phyloP scores from a whole-genome alignment of 805 yeast species.

The Kazachstania bromeliacearum region DNA sequence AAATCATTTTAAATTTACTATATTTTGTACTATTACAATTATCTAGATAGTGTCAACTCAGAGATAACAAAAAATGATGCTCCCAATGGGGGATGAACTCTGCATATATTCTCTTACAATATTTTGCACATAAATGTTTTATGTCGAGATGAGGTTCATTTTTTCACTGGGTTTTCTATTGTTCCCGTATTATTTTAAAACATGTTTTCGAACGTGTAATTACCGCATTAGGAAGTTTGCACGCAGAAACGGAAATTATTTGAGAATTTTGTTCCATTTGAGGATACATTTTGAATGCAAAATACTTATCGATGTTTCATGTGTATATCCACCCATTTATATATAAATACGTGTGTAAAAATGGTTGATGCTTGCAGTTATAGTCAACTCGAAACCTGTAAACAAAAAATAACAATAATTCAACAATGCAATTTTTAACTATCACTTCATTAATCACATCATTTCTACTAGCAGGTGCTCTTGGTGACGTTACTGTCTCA shows the following conservation, averaged over 20 bases:
- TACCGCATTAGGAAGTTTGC: conserved; percentile 3
- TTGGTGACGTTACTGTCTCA: conserved; percentile 1
- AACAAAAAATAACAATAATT: not conserved
- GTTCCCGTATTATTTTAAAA: not conserved
- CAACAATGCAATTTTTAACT: conserved; percentile 3
- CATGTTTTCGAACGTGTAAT: no score
- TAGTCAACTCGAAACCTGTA: not conserved
- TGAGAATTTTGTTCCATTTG: no score
- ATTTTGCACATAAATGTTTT: no score
- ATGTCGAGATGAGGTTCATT: not conserved
- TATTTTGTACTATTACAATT: not conserved
- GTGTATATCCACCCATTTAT: no score
- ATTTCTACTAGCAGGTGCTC: conserved; percentile 2
- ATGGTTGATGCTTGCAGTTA: not conserved
- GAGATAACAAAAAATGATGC: not conserved
- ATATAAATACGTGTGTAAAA: no score
- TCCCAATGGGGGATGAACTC: not conserved
- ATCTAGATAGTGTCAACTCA: not conserved
- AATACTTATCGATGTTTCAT: no score
- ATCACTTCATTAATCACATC: conserved; percentile 1
- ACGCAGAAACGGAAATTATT: no score
- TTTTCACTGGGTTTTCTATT: not conserved
- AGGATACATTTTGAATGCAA: no score
- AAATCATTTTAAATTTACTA: not conserved
- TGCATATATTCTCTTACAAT: not conserved